phyloP scores from a whole-genome alignment of 148 eudicot species.

The Limonium bicolor region DNA sequence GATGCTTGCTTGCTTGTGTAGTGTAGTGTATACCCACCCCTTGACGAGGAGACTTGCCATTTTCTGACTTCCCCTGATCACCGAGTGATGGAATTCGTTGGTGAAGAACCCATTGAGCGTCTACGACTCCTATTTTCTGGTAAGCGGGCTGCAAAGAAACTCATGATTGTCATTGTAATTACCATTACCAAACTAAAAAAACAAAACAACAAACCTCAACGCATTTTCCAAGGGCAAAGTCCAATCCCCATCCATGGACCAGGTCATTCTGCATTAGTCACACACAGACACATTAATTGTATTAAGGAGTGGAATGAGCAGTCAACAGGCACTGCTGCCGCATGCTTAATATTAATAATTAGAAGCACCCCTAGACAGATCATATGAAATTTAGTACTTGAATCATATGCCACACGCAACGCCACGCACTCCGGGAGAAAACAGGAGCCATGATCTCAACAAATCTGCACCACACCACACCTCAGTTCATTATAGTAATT shows the following conservation, averaged over 20 bases:
- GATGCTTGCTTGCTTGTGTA: too few relatives aligned
- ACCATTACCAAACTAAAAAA: too few relatives aligned
- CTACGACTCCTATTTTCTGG: conserved; percentile 1
- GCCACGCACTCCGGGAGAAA: background rate
- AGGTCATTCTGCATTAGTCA: background rate
- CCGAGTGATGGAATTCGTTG: background rate
- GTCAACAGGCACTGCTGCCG: too few relatives aligned
- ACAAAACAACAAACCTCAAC: background rate
- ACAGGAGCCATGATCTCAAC: conserved; percentile 1
- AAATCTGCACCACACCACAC: background rate
- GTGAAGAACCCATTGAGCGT: conserved; percentile 3
- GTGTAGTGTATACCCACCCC: too few relatives aligned
- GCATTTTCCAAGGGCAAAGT: background rate
- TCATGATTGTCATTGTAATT: background rate
- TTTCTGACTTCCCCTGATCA: too few relatives aligned
- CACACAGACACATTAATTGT: background rate
- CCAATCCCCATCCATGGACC: conserved; percentile 2
- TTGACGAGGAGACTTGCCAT: too few relatives aligned
- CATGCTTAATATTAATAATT: too few relatives aligned
- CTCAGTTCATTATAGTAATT: background rate
- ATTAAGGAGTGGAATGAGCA: background rate
- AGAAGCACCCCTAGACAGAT: too few relatives aligned
- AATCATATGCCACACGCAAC: conserved; percentile 2
- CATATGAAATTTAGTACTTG: too few relatives aligned
- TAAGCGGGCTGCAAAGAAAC: background rate